phyloP scores from a whole-genome alignment of 768 basidiomycete species.

The Mycena galericulata region DNA sequence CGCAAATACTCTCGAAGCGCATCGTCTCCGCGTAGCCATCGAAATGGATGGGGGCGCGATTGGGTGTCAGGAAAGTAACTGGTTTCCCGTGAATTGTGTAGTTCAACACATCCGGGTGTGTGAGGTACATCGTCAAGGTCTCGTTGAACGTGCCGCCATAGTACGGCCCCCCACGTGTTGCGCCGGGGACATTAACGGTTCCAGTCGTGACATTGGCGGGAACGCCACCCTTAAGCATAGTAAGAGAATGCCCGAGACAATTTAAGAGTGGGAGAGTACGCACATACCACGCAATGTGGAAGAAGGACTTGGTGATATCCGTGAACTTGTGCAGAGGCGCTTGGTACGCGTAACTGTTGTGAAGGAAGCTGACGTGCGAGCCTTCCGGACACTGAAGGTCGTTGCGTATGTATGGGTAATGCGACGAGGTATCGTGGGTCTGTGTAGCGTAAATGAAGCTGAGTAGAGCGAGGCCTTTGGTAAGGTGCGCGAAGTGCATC shows the following conservation, averaged over 20 bases:
- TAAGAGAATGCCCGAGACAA: not conserved
- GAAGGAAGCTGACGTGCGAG: not conserved
- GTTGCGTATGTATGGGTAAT: not conserved
- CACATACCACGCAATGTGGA: conserved; percentile 29
- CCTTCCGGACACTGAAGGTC: conserved; percentile 15
- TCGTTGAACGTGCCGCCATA: conserved; percentile 8
- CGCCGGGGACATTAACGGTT: conserved; percentile 30
- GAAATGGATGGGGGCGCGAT: not conserved
- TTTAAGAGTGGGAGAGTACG: not conserved
- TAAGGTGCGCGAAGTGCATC: not conserved
- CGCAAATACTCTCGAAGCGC: conserved; percentile 30
- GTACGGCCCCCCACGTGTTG: conserved; percentile 19
- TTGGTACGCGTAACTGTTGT: conserved; percentile 30
- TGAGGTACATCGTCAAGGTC: conserved; percentile 3
- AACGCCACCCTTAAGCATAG: not conserved
- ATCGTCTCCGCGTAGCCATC: conserved; percentile 25
- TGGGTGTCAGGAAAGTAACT: not conserved
- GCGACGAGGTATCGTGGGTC: not conserved
- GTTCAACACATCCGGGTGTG: not conserved
- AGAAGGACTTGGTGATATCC: conserved; percentile 22
- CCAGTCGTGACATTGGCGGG: conserved; percentile 16
- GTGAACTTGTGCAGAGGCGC: conserved; percentile 24
- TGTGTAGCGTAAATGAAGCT: not conserved
- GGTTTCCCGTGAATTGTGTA: not conserved
- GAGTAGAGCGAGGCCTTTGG: not conserved